Conservation (phyloP, 176 grass and related monocot genomes). For the Musa troglodytarum region DNA sequence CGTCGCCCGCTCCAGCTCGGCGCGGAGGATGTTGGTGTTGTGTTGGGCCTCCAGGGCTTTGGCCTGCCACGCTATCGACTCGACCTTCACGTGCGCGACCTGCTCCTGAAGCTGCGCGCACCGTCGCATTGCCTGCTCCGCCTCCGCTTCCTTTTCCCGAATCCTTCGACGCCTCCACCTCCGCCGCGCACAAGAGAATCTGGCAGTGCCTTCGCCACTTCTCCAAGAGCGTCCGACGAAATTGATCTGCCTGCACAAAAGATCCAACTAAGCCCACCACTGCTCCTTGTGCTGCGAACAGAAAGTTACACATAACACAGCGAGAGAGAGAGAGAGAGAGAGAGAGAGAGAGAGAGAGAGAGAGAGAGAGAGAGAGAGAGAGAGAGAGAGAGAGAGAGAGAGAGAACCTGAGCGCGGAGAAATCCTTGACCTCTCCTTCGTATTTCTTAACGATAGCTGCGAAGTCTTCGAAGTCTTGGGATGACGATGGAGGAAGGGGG, state of each 20-base stretch:
- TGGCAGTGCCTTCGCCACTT: neutral
- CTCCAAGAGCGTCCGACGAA: neutral
- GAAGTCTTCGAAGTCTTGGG: too few species aligned
- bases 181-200: neutral
- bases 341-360: too few species aligned
- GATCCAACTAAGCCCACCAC: neutral
- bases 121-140: neutral
- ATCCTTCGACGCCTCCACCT: neutral
- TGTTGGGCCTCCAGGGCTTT: neutral
- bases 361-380: too few species aligned
- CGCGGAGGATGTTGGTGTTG: neutral
- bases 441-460: too few species aligned
- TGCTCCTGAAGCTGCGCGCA: neutral
- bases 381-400: too few species aligned
- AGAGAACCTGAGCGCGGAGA: too few species aligned
- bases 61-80: neutral
- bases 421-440: too few species aligned
- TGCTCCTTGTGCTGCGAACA: too few species aligned
- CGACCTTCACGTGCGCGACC: neutral
- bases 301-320: too few species aligned
- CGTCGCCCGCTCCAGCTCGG: neutral
- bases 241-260: neutral
- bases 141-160: neutral
- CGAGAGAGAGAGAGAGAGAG: too few species aligned
- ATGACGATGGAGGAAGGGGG: too few species aligned